These are phyloP conservation scores for Aspergillus fumigatiaffinis DNA, from an alignment of 2,329 filamentous ascomycete species.

Conservation along the genomic window DNA sequence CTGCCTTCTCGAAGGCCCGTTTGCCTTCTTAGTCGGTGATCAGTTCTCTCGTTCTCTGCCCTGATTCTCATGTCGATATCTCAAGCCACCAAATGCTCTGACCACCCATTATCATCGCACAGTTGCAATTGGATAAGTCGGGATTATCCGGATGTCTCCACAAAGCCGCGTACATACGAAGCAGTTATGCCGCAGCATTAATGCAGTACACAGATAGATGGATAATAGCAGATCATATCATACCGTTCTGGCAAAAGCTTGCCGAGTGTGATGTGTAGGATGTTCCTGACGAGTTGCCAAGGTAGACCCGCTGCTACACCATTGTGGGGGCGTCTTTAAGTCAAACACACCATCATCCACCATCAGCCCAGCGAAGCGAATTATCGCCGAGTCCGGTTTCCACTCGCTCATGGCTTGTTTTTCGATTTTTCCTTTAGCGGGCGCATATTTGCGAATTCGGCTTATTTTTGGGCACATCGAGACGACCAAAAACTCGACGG, in stretches of 20 bases:
- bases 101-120: background rate
- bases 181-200: background rate
- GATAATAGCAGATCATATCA: background rate
- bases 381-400: slow-evolving; percentile 11
- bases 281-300: slow-evolving; percentile 16
- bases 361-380: slow-evolving; percentile 15
- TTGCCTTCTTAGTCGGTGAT: background rate
- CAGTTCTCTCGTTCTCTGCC: no score
- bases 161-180: background rate
- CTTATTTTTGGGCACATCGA: background rate
- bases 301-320: slow-evolving; percentile 23
- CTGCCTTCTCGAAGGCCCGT: background rate
- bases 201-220: background rate
- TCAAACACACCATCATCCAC: slow-evolving; percentile 28
- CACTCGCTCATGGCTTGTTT: background rate
- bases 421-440: background rate
- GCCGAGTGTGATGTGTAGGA: background rate
- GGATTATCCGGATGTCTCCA: background rate
- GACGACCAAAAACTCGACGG: background rate
- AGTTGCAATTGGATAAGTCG: background rate
- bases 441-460: background rate
- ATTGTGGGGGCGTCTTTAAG: slow-evolving; percentile 26
- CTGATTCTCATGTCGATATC: background rate
- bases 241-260: background rate
- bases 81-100: background rate